Base-by-base conservation (phyloP, 2,329 filamentous ascomycete genomes). In the Cordyceps fumosorosea region DNA sequence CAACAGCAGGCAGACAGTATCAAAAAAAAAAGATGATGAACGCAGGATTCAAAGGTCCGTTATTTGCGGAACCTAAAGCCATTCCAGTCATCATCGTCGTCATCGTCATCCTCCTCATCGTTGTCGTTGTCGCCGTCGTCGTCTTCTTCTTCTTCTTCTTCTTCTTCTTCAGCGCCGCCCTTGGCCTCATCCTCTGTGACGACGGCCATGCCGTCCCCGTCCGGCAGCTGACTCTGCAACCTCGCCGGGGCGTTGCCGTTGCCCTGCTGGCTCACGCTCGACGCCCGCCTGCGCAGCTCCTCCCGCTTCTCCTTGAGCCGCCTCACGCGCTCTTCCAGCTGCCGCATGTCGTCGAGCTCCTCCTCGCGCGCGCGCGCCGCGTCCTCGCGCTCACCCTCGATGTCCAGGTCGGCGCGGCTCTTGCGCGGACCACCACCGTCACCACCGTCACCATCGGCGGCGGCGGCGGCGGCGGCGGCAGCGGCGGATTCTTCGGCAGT, bases 271-370 rank as follows among this genome's bases (percentile, higher is more conserved):
- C 68, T 66, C 55, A 70, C 63, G 40, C 69, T 73, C 59, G 69
- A 70, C 18, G 68, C 68, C 12, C 72, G 68, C 63, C 79, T 68
- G 68, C 77, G 79, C 64, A 93, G 71, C 60, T 85, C 84, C 69
- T 93, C 90, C 53, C 89, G 80, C 72, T 85, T 86, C 70, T 90
- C 85, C 71, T 89, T 88, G 60, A 93, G 74, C 64, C 80, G 81
- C 63, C 81, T 80, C 14, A 93, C 88, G 7, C 89, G 83, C 57
- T 84, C 84, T 72, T 93, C 90, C 52, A 93, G 80, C 69, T 87
- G 84, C 70, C 89, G 87, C 90, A 93, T 93, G 71, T 92, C 87
- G 63, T 91, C 89, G 66, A 93, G 89, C 72, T 93, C 90, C 47
- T 87, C 84, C 73, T 91, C 88, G 62, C 93, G 75, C 34, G 88